Evolutionary conservation across 139 green algal species (phyloP).

Genomic region (Choricystis sp.): DNA sequence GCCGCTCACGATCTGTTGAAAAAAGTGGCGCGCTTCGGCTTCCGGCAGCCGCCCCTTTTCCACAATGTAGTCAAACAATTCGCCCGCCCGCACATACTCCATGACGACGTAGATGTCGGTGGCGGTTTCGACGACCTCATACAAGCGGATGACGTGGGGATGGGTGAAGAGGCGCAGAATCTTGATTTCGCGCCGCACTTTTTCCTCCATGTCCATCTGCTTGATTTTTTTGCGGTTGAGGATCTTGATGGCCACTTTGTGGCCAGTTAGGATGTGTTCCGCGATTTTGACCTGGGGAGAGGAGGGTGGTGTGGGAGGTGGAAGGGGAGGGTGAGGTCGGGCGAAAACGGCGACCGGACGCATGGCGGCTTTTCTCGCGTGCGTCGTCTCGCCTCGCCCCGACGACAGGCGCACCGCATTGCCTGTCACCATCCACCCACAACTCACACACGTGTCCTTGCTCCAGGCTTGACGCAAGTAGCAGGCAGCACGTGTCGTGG

Average conservation of each 20-base stretch:
- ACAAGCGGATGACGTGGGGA: conserved; percentile 97
- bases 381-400: too few relatives aligned
- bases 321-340: too few relatives aligned
- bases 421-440: too few relatives aligned
- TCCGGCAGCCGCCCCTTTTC: conserved; percentile 94
- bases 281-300: conserved; percentile 80
- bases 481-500: too few relatives aligned
- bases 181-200: conserved; percentile 87
- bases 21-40: conserved; percentile 95
- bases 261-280: conserved; percentile 90
- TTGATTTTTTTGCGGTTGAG: conserved; percentile 98
- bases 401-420: too few relatives aligned
- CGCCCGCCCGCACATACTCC: conserved; percentile 93
- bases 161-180: conserved; percentile 99
- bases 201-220: conserved; percentile 99
- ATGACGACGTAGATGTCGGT: conserved; percentile 98
- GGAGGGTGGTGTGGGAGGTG: too few relatives aligned
- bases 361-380: too few relatives aligned
- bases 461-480: too few relatives aligned
- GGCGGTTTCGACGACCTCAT: conserved; percentile 94
- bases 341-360: too few relatives aligned
- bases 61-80: conserved; percentile 99
- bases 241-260: conserved; percentile 99
- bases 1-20: conserved; percentile 93
- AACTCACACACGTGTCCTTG: too few relatives aligned